These are phyloP conservation scores for Pestalotiopsis sp. DNA, from an alignment of 2,329 filamentous ascomycete species.

Conservation along the genomic window DNA sequence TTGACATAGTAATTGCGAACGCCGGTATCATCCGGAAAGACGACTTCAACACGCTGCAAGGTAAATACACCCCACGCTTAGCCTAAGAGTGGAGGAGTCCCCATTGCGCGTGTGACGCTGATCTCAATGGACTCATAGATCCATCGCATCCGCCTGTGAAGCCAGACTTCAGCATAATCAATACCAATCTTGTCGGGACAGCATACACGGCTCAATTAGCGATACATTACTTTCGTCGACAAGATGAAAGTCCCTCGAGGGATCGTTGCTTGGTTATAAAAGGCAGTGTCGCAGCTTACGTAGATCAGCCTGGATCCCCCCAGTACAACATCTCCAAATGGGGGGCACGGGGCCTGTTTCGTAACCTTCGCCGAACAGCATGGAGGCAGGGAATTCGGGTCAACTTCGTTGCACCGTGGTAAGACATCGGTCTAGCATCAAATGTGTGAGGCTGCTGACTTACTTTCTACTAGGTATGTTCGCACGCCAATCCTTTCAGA, in stretches of 20 bases:
- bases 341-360: background rate
- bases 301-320: background rate
- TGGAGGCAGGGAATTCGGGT: background rate
- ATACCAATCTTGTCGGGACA: background rate
- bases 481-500: constrained; percentile 3
- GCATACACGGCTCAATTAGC: background rate
- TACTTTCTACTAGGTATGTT: background rate
- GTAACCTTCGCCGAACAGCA: background rate
- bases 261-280: constrained; percentile 6
- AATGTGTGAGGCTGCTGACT: no score
- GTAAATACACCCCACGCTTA: background rate
- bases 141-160: background rate
- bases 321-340: constrained; percentile 6
- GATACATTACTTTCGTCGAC: background rate
- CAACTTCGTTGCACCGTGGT: constrained; percentile 8
- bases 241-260: background rate
- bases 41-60: background rate
- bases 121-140: background rate
- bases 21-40: background rate
- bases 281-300: background rate
- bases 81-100: background rate
- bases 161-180: background rate
- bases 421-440: background rate
- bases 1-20: constrained; percentile 5
- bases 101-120: background rate